Percentiles rank a stretch among this genome's conserved stretches.
phyloP scores from a whole-genome alignment of 164 flowering plant genomes.

The Chimonanthus salicifolius region DNA sequence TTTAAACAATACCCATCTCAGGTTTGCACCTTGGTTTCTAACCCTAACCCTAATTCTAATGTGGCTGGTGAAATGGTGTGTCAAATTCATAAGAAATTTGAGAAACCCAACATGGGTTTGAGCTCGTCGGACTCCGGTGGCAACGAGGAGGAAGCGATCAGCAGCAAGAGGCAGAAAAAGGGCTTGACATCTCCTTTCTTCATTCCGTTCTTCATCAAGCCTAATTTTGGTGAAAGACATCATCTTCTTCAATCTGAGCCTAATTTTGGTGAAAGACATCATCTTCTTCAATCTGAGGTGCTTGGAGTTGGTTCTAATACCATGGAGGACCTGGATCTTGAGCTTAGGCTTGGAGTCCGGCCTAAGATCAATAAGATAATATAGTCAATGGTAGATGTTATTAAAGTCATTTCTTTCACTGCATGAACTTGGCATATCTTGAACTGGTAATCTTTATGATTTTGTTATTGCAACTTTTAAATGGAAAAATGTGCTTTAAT shows the following conservation, averaged over 20 bases:
- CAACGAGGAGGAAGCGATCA: slow-evolving; percentile 20
- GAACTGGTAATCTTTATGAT: too few species aligned
- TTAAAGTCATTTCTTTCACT: too few species aligned
- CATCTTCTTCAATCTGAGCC: slow-evolving; percentile 10
- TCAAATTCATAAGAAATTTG: slow-evolving; percentile 13
- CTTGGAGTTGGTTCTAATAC: slow-evolving; percentile 26
- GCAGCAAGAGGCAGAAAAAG: slow-evolving; percentile 38
- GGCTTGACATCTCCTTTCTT: slow-evolving; percentile 20
- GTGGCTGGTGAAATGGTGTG: slow-evolving; percentile 11
- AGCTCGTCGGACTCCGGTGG: slow-evolving; percentile 17
- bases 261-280: slow-evolving; percentile 20
- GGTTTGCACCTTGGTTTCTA: slow-evolving; percentile 32
- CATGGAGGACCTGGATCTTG: slow-evolving; percentile 70
- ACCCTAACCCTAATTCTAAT: slow-evolving; percentile 33
- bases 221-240: slow-evolving; percentile 21
- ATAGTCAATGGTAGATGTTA: too few species aligned
- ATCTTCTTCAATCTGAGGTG: slow-evolving; percentile 23
- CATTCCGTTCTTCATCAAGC: slow-evolving; percentile 11
- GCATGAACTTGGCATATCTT: too few species aligned
- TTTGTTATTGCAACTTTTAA: too few species aligned
- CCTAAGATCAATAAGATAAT: slow-evolving; percentile 25
- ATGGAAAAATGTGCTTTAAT: too few species aligned
- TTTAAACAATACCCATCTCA: slow-evolving; percentile 28
- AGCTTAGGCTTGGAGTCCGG: slow-evolving; percentile 73
- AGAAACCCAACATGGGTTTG: slow-evolving; percentile 18